Evolutionary conservation across 192 early-diverging fungal species (phyloP), one percentile per base, ranked within the genome.

Genomic region (Coemansia sp.): DNA sequence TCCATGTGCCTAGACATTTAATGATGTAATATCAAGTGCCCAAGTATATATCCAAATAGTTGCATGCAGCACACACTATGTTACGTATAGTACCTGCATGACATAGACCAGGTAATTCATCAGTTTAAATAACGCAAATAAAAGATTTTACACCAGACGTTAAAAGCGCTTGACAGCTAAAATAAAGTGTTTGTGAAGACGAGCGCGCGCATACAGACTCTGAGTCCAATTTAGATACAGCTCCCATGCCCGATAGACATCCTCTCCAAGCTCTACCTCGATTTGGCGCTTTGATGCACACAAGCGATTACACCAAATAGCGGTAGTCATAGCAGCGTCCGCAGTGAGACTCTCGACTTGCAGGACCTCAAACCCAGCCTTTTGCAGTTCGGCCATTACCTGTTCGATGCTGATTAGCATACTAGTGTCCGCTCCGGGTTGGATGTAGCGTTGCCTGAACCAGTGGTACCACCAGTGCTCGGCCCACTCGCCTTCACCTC

Each of bases 381-480:
- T 66, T 59, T 84, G 78, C 46, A 84, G 67, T 42, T 80, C 78
- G 24, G 59, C 59, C 68, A 84, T 71, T 19, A 80, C 67, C 14
- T 80, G 72, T 19, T 77, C 74, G 16, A 84, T 54, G 51, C 67
- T 80, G 37, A 66, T n/a, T 45, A 74, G 63, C 73, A 75, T 73
- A 51, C 69, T 72, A 2, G 83, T 84, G 51, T 80, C 83, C 27
- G 78, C 67, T 3, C 83, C 78, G 3, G 83, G 83, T 46, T 71
- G 75, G 64, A 84, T 80, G 56, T 77, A 65, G 29, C 54, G 48
- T 64, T 77, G 75, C 11, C 74, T 66, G 68, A 77, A 84, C 78
- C 74, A 74, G 67, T 84, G 83, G 75, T 84, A 84, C 74, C 78
- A 79, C 74, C 78, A 80, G 62, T 71, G 69, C 67, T 84, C 80